These are phyloP conservation scores for Fusarium tupiense DNA, from an alignment of 2,329 filamentous ascomycete species.

Conservation along the genomic window DNA sequence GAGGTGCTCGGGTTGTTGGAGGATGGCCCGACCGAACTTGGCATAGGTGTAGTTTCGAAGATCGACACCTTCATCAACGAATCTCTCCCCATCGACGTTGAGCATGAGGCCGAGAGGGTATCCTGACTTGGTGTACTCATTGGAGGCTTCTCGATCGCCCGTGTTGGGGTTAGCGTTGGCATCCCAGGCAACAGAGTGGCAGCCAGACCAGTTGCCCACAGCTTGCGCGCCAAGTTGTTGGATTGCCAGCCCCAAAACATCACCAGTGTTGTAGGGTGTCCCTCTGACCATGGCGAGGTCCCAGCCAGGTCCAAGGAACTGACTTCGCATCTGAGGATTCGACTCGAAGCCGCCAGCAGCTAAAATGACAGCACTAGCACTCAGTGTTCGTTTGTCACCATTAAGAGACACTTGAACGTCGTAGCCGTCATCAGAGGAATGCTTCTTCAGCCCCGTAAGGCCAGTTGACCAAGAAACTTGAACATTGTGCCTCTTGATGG, in stretches of 20 bases:
- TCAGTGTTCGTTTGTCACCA: neutral
- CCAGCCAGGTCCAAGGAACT: constrained; percentile 56
- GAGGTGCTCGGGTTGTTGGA: constrained; percentile 14
- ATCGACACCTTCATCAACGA: constrained; percentile 12
- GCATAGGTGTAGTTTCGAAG: constrained; percentile 19
- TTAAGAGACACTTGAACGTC: neutral
- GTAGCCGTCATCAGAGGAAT: neutral
- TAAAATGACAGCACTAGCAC: neutral
- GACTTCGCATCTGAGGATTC: constrained; percentile 64
- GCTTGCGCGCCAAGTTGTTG: neutral
- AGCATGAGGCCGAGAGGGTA: constrained; percentile 16
- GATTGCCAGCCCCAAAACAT: neutral
- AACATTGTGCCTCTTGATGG: neutral
- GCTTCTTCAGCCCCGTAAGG: neutral
- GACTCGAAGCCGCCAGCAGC: constrained; percentile 46
- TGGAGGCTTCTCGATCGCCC: constrained; percentile 10
- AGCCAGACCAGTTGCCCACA: constrained; percentile 8
- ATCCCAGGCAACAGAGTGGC: constrained; percentile 14
- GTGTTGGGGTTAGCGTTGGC: constrained; percentile 13
- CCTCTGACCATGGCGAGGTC: constrained; percentile 44
- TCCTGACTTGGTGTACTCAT: constrained; percentile 18
- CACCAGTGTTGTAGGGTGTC: constrained; percentile 24
- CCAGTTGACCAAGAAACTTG: constrained; percentile 8
- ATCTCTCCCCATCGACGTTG: constrained; percentile 1
- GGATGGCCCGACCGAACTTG: constrained; percentile 13